These are phyloP conservation scores for Austroboletus olivaceoglutinosus DNA, from an alignment of 1,284 basidiomycete genomes.

Conservation along the genomic window DNA sequence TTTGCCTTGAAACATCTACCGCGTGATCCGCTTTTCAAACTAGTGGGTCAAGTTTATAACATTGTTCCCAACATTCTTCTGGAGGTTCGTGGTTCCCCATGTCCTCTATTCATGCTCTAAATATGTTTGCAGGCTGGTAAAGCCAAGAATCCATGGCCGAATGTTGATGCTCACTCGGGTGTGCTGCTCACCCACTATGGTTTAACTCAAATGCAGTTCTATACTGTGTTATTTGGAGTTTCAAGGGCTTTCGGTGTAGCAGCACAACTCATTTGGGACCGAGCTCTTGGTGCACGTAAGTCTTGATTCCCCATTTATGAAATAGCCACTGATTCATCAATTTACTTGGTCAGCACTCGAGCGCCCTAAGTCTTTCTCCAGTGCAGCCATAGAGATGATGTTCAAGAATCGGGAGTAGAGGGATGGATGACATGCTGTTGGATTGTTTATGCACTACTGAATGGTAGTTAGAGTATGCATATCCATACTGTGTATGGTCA, in stretches of 20 bases:
- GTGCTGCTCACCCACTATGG: constrained; percentile 91
- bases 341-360: constrained; percentile 60
- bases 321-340: background rate
- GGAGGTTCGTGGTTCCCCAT: constrained; percentile 71
- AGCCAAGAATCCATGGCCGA: constrained; percentile 92
- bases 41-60: constrained; percentile 91
- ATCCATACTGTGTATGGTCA: no score
- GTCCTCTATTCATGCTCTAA: constrained; percentile 75
- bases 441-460: no score
- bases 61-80: constrained; percentile 92
- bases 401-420: constrained; percentile 52
- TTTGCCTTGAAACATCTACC: constrained; percentile 91
- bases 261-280: constrained; percentile 92
- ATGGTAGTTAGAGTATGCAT: no score
- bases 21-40: constrained; percentile 86
- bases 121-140: constrained; percentile 86
- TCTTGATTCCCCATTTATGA: constrained; percentile 18
- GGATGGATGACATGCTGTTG: no score
- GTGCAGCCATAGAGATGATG: constrained; percentile 70
- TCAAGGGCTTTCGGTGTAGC: constrained; percentile 91
- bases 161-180: constrained; percentile 97
- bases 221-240: constrained; percentile 96
- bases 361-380: constrained; percentile 85
- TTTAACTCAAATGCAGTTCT: constrained; percentile 87
- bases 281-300: constrained; percentile 89